These are phyloP conservation scores for Kwoniella newhampshirensis DNA, from an alignment of 768 basidiomycete genomes.

Conservation along the genomic window DNA sequence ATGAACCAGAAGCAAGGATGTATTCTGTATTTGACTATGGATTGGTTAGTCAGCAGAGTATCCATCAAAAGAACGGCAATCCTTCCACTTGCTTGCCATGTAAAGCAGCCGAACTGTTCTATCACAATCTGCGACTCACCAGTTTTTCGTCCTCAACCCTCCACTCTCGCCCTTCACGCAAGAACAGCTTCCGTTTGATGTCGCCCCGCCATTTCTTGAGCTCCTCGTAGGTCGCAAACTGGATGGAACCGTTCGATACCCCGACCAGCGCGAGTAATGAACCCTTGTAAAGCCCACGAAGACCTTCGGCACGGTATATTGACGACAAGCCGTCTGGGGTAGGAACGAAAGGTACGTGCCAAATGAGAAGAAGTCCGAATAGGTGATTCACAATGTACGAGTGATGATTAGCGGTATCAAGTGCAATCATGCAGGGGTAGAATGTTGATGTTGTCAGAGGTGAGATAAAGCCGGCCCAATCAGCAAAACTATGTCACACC, in stretches of 20 bases:
- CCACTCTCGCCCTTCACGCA: conserved; percentile 65
- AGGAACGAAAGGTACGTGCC: background rate
- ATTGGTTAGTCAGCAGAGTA: too few relatives aligned
- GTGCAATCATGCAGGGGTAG: too few relatives aligned
- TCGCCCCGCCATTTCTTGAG: conserved; percentile 85
- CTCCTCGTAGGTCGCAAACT: conserved; percentile 95
- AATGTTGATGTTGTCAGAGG: too few relatives aligned
- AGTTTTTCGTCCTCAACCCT: conserved; percentile 77
- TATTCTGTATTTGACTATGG: conserved; percentile 88
- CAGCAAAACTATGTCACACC: conserved; percentile 11
- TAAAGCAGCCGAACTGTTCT: background rate
- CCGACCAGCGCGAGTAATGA: conserved; percentile 85
- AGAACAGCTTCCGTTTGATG: conserved; percentile 64
- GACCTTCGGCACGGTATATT: conserved; percentile 72
- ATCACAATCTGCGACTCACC: too few relatives aligned
- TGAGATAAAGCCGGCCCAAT: too few relatives aligned
- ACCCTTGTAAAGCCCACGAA: conserved; percentile 78
- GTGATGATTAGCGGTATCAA: too few relatives aligned
- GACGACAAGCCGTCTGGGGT: conserved; percentile 67
- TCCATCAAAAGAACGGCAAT: too few relatives aligned
- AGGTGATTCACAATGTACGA: too few relatives aligned
- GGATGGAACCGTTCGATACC: conserved; percentile 89
- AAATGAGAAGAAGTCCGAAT: too few relatives aligned
- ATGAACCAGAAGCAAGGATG: conserved; percentile 84
- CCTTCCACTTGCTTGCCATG: background rate